Evolutionary conservation across 768 basidiomycete genomes (phyloP).

Genomic region (Calocera viscosa): DNA sequence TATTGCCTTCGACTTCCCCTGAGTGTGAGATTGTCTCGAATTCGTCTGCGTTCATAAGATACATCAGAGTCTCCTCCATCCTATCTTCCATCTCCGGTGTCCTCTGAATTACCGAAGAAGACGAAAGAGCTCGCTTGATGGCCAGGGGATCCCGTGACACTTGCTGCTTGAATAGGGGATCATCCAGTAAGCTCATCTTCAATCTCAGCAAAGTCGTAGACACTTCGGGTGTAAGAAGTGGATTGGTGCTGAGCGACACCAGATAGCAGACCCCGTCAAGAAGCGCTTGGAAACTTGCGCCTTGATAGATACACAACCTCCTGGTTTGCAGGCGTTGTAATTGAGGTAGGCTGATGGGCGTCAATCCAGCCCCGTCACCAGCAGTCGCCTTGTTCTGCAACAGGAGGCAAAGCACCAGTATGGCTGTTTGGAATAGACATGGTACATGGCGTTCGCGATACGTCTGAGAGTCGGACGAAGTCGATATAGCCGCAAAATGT

Average conservation of each 20-base stretch:
- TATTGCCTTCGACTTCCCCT: neutral
- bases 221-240: neutral
- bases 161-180: slow-evolving; percentile 6
- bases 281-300: neutral
- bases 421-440: neutral
- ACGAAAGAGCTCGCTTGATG: neutral
- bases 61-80: slow-evolving; percentile 1
- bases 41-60: neutral
- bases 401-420: neutral
- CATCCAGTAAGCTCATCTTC: slow-evolving; percentile 2
- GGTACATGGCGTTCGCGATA: slow-evolving; percentile 2
- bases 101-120: neutral
- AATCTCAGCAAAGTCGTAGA: neutral
- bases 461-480: neutral
- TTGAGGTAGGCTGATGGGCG: neutral
- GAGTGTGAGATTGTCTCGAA: neutral
- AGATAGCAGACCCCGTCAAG: neutral
- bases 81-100: neutral
- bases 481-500: neutral
- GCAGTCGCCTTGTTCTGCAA: neutral
- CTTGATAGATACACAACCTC: neutral
- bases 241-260: neutral
- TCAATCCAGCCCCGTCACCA: neutral
- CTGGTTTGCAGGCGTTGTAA: neutral
- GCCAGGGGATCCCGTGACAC: neutral